These are phyloP conservation scores for Blastomyces percursus DNA, from an alignment of 2,329 filamentous ascomycete genomes.

Conservation along the genomic window DNA sequence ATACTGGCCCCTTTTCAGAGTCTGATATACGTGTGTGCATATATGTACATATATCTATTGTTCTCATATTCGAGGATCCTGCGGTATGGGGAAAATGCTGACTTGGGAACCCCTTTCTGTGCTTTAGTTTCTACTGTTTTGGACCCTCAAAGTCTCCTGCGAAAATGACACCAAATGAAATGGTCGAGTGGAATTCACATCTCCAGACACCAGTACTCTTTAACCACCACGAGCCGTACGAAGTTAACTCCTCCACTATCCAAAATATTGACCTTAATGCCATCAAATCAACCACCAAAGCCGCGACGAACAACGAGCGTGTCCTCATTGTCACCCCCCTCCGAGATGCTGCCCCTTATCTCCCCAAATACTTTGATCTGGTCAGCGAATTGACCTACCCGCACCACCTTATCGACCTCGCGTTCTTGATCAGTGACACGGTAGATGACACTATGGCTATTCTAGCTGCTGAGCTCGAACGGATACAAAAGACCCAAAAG, in stretches of 20 bases:
- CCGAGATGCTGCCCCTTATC: slow-evolving; percentile 71
- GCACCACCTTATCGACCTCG: slow-evolving; percentile 88
- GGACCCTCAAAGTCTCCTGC: slow-evolving; percentile 91
- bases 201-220: slow-evolving; percentile 88
- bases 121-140: slow-evolving; percentile 84
- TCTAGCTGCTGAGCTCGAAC: slow-evolving; percentile 71
- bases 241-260: slow-evolving; percentile 72
- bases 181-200: slow-evolving; percentile 78
- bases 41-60: no score
- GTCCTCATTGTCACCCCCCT: slow-evolving; percentile 87
- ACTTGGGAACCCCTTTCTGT: slow-evolving; percentile 9
- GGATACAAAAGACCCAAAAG: slow-evolving; percentile 62
- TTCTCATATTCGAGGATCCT: no score
- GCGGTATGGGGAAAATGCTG: not conserved
- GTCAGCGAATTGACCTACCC: slow-evolving; percentile 84
- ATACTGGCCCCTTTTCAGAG: not conserved
- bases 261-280: slow-evolving; percentile 72
- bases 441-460: slow-evolving; percentile 84
- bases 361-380: slow-evolving; percentile 88
- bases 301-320: slow-evolving; percentile 68
- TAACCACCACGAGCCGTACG: slow-evolving; percentile 83
- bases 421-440: slow-evolving; percentile 86
- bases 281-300: slow-evolving; percentile 69
- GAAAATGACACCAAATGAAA: slow-evolving; percentile 87
- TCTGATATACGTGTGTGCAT: not conserved